A percentile compares a stretch with the other conserved stretches of the same genome.
Evolutionary conservation across 1,139 yeast genomes (phyloP).

Genomic region (Scheffersomyces lignicola): DNA sequence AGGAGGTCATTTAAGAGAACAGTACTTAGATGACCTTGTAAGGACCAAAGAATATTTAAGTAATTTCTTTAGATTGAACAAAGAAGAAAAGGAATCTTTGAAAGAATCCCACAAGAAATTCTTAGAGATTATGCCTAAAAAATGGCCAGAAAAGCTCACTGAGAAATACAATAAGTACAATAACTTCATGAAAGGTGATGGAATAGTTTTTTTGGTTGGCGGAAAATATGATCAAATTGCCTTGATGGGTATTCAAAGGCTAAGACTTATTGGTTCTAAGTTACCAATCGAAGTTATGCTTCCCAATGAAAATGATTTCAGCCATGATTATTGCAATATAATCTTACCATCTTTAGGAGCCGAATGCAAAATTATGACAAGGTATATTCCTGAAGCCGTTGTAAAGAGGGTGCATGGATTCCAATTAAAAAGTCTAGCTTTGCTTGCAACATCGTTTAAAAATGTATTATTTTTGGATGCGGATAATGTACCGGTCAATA

Average conservation of each 20-base stretch:
- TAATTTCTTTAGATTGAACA: slow-evolving; percentile 21
- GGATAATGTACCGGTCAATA: slow-evolving; percentile 32
- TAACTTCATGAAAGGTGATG: slow-evolving; percentile 45
- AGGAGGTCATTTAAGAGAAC: slow-evolving; percentile 38
- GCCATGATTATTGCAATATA: slow-evolving; percentile 28
- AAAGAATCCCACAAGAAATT: slow-evolving; percentile 22
- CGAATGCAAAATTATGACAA: slow-evolving; percentile 32
- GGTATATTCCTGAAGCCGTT: slow-evolving; percentile 24
- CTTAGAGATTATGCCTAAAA: slow-evolving; percentile 18
- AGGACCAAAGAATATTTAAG: slow-evolving; percentile 25
- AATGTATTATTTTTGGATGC: slow-evolving; percentile 38
- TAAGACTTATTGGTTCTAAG: slow-evolving; percentile 53
- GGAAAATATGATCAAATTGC: slow-evolving; percentile 58
- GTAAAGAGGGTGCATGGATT: slow-evolving; percentile 24
- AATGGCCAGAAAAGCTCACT: slow-evolving; percentile 23
- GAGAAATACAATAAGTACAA: slow-evolving; percentile 22
- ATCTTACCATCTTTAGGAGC: slow-evolving; percentile 32
- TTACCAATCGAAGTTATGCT: slow-evolving; percentile 57
- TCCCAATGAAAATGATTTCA: slow-evolving; percentile 29
- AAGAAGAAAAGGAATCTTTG: slow-evolving; percentile 20
- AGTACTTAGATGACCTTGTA: slow-evolving; percentile 27
- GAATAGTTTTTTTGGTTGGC: slow-evolving; percentile 65
- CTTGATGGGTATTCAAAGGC: slow-evolving; percentile 49
- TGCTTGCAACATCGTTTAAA: slow-evolving; percentile 33
- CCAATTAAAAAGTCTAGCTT: slow-evolving; percentile 35